Evolutionary conservation across 306 rosid species (phyloP), one percentile per base, ranked within the genome.

Genomic region (Arachis hypogaea): DNA sequence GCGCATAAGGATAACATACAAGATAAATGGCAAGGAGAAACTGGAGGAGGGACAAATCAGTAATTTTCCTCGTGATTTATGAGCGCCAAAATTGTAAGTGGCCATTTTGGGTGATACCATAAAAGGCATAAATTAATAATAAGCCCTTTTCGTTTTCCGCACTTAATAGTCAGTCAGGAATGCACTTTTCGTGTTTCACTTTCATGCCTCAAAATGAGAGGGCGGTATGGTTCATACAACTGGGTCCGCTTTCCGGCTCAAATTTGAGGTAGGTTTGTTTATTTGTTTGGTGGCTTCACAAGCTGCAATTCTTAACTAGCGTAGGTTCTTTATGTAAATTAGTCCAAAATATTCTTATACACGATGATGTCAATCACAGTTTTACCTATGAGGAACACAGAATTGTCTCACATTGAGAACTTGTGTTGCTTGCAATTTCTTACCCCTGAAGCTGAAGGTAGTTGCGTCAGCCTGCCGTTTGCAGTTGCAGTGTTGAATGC

Each of bases 1-100:
- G 99, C 97, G 98, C 68, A 73, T 87, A 78, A 86, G 96, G 87
- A 90, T 90, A 82, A 90, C 97, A 16, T 95, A 90, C 93, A 92
- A 92, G 89, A 60, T 73, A 78, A 88, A 95, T 82, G 86, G 90
- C 78, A 85, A 88, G 83, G 99, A 92, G 76, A 60, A 87, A 6
- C 77, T 92, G 85, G 99, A 92, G 90, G 98, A 95, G 80, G 99
- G 96, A 22, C 99, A 95, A 82, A 69, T 95, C 77, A 88, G 50
- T 78, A 95, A 86, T 64, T 92, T 95, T 36, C 99, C 99, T 54
- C 88, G 84, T 52, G 96, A 81, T 54, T 85, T 95, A 79, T 92
- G 89, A 95, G 74, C 70, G 74, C 70, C 68, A 52, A 61, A 78
- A 66, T 65, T 78, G 55, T 55, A 75, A 70, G 61, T 59, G 83